A percentile compares a stretch with the other conserved stretches of the same genome.
These are phyloP conservation scores for Penicillium brasilianum DNA, from an alignment of 2,329 filamentous ascomycete genomes.

Conservation along the genomic window DNA sequence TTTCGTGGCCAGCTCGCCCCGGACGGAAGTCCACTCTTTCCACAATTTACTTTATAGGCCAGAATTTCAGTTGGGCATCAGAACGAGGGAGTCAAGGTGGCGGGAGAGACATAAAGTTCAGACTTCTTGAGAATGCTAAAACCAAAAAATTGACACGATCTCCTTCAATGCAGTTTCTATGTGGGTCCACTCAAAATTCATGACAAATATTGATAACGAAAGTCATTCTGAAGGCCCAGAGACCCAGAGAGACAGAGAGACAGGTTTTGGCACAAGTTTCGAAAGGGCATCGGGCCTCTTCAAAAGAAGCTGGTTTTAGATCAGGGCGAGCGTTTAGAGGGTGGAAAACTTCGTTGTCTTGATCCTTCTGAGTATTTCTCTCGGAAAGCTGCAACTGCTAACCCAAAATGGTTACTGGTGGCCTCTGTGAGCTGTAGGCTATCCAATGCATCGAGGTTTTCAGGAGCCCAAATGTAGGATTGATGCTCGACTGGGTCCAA, in stretches of 20 bases:
- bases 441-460: slow-evolving; percentile 1
- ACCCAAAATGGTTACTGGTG: slow-evolving; percentile 2
- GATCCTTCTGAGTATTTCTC: neutral
- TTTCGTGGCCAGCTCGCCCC: slow-evolving; percentile 50
- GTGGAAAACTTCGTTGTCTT: too few species aligned
- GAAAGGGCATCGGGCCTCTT: too few species aligned
- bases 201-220: too few species aligned
- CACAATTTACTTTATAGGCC: neutral
- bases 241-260: too few species aligned
- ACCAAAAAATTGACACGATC: too few species aligned
- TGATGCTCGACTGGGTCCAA: slow-evolving; percentile 5
- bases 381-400: slow-evolving; percentile 2
- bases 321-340: too few species aligned
- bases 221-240: too few species aligned
- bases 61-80: neutral
- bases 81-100: neutral
- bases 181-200: too few species aligned
- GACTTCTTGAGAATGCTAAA: neutral
- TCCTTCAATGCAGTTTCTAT: too few species aligned
- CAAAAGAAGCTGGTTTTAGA: too few species aligned
- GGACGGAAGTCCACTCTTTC: slow-evolving; percentile 43
- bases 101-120: too few species aligned
- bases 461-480: slow-evolving; percentile 5
- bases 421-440: neutral
- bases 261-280: too few species aligned